Percentiles rank a stretch among this genome's conserved stretches.
These are phyloP conservation scores for Mortierella sp. DNA, from an alignment of 371 early-diverging fungal genomes.

Conservation along the genomic window DNA sequence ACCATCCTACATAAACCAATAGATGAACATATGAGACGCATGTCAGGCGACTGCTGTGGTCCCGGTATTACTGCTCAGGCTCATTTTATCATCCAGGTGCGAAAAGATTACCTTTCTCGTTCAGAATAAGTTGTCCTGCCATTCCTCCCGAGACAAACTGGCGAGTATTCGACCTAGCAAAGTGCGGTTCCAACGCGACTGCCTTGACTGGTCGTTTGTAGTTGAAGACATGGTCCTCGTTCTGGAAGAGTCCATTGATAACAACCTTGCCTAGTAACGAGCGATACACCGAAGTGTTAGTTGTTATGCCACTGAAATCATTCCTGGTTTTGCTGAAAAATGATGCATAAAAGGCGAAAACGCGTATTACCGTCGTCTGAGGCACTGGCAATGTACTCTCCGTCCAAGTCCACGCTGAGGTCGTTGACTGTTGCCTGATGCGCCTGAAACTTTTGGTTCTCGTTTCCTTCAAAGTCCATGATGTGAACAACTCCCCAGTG, in stretches of 20 bases:
- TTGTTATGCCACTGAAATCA: not conserved
- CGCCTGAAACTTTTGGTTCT: slow-evolving; percentile 82
- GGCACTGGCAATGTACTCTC: slow-evolving; percentile 92
- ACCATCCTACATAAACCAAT: slow-evolving; percentile 57
- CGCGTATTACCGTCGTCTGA: slow-evolving; percentile 88
- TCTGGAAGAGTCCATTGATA: slow-evolving; percentile 80
- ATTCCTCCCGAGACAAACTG: slow-evolving; percentile 93
- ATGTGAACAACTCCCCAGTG: slow-evolving; percentile 94
- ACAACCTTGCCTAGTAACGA: slow-evolving; percentile 76
- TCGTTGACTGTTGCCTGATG: slow-evolving; percentile 90
- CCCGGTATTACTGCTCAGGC: not conserved
- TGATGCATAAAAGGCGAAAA: not conserved
- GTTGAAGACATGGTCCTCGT: slow-evolving; percentile 74
- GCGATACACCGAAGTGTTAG: slow-evolving; percentile 19
- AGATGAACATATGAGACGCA: not conserved
- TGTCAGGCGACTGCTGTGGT: not conserved
- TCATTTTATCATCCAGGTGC: not conserved
- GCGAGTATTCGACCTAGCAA: slow-evolving; percentile 75
- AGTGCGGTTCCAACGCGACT: slow-evolving; percentile 92
- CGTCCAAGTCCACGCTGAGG: slow-evolving; percentile 86
- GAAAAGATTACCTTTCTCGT: slow-evolving; percentile 73
- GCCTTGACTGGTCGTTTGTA: slow-evolving; percentile 92
- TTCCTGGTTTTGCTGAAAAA: not conserved
- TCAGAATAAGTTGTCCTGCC: slow-evolving; percentile 88
- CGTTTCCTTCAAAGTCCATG: slow-evolving; percentile 93